Conservation (phyloP, 768 basidiomycete species). For the Calocybe indica region DNA sequence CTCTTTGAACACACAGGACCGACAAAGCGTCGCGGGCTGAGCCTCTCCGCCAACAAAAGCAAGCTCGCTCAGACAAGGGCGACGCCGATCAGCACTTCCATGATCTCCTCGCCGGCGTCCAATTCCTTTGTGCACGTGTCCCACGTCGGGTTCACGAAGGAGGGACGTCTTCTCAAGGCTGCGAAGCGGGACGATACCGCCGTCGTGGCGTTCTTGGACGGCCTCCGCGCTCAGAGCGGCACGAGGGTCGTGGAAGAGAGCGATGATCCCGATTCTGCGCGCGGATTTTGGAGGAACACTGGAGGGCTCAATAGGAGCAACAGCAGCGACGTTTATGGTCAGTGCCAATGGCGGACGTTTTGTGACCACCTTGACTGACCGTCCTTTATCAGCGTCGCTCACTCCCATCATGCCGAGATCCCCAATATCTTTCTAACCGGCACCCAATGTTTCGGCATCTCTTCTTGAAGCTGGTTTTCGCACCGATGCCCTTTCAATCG, state of each 20-base stretch:
- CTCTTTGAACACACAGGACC: conserved; percentile 4
- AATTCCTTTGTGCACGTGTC: conserved; percentile 63
- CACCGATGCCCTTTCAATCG: too few relatives aligned
- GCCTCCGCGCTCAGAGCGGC: background rate
- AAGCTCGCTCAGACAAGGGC: conserved; percentile 20
- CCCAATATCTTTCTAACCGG: too few relatives aligned
- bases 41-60: conserved; percentile 33
- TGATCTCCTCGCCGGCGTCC: conserved; percentile 54
- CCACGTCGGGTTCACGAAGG: conserved; percentile 53
- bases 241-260: background rate
- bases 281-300: too few relatives aligned
- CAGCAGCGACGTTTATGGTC: too few relatives aligned
- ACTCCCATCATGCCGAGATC: too few relatives aligned
- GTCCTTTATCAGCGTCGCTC: too few relatives aligned
- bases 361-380: too few relatives aligned
- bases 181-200: conserved; percentile 47
- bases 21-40: conserved; percentile 19
- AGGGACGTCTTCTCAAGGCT: conserved; percentile 42
- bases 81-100: conserved; percentile 25
- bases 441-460: too few relatives aligned
- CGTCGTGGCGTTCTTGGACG: conserved; percentile 39
- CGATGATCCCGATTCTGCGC: background rate
- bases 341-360: too few relatives aligned
- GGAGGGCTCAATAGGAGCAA: too few relatives aligned
- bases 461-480: too few relatives aligned